Conservation (phyloP, 176 grass and related monocot genomes). For the Oryza brachyantha region DNA sequence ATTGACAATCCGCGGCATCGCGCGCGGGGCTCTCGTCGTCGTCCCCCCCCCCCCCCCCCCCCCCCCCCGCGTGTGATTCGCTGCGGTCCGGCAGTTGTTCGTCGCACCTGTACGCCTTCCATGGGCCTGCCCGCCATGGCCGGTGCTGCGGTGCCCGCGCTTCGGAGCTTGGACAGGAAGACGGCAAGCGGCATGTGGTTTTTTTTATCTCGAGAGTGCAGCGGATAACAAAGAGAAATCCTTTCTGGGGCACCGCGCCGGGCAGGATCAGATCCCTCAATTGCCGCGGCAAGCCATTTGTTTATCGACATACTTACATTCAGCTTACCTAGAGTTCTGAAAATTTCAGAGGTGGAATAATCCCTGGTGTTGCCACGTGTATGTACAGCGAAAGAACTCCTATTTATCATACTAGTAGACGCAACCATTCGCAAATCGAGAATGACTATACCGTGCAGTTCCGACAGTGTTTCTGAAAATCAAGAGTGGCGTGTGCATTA, state of each 20-base stretch:
- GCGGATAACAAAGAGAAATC: constrained; percentile 8
- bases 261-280: constrained; percentile 16
- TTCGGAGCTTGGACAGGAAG: constrained; percentile 12
- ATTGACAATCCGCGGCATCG: constrained; percentile 17
- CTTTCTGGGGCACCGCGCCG: constrained; percentile 33
- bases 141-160: not conserved
- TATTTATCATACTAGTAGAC: not conserved
- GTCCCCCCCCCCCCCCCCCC: too few species aligned
- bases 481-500: not conserved
- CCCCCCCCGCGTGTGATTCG: constrained; percentile 49
- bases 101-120: constrained; percentile 38
- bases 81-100: constrained; percentile 37
- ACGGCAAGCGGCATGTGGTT: constrained; percentile 42
- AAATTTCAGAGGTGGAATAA: not conserved
- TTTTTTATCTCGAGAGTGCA: constrained; percentile 27
- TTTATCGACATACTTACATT: not conserved
- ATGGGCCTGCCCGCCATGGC: not conserved
- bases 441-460: not conserved
- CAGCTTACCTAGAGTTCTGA: not conserved
- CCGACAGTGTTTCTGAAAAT: not conserved
- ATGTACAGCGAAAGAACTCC: not conserved
- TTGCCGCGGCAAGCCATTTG: constrained; percentile 7
- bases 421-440: not conserved
- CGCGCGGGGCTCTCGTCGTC: constrained; percentile 9
- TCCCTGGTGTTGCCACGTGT: not conserved